Conservation (phyloP, 352 stramenopile genomes). For the Globisporangium spiculum region DNA sequence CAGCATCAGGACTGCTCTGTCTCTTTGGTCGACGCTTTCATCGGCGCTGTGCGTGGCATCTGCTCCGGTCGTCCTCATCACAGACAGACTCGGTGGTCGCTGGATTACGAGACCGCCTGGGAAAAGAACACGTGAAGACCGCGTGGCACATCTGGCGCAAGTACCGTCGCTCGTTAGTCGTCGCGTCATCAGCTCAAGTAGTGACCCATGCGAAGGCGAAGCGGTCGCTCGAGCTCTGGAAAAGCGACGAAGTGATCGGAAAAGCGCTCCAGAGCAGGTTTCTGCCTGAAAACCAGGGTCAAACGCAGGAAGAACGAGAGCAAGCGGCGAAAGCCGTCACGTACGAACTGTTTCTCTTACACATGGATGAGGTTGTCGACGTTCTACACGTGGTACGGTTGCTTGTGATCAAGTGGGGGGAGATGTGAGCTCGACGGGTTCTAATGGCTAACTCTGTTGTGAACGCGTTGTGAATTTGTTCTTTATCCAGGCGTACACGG, state of each 20-base stretch:
- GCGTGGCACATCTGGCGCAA: constrained; percentile 77
- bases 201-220: constrained; percentile 45
- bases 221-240: constrained; percentile 53
- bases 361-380: constrained; percentile 41
- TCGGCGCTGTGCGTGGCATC: constrained; percentile 56
- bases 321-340: constrained; percentile 27
- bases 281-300: constrained; percentile 4
- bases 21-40: constrained; percentile 61
- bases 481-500: constrained; percentile 25
- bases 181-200: constrained; percentile 6
- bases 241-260: constrained; percentile 63
- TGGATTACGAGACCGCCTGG: constrained; percentile 43
- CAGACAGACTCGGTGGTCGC: not conserved
- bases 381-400: constrained; percentile 41
- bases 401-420: not conserved
- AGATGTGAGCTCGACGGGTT: not conserved
- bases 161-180: constrained; percentile 32
- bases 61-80: constrained; percentile 22
- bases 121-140: constrained; percentile 59
- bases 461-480: no score
- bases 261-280: constrained; percentile 41
- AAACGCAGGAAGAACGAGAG: not conserved
- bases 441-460: not conserved
- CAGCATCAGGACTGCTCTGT: constrained; percentile 23
- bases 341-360: constrained; percentile 40